Evolutionary conservation across 2,329 filamentous ascomycete genomes (phyloP), one percentile per base, ranked within the genome.

Genomic region (Orbilia ellipsospora): DNA sequence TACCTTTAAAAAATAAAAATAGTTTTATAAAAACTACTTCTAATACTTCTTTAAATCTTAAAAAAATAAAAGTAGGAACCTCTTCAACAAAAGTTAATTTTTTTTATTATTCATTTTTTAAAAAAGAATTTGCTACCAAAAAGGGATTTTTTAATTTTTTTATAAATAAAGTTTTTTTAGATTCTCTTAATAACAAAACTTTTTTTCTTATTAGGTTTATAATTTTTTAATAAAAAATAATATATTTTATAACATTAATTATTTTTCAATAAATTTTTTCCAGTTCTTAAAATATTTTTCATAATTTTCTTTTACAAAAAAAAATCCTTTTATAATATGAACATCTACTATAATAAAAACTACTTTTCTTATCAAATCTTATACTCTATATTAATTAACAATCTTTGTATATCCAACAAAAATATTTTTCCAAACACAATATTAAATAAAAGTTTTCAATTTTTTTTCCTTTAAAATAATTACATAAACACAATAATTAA

Each of bases 271-370:
- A 50, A 50, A 5, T 50, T 13, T 10, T 50, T 50, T 13, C 42
- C 8, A n/a, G n/a, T n/a, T n/a, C n/a, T n/a, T n/a, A n/a, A n/a
- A n/a, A n/a, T n/a, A n/a, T n/a, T n/a, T n/a, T n/a, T n/a, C n/a
- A n/a, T n/a, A n/a, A n/a, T n/a, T n/a, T 5, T 42, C 20, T 44
- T 13, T 42, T 64, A n/a, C n/a, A n/a, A n/a, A n/a, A 56, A 12
- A 8, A 55, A 40, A 65, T 65, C n/a, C 16, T 20, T 50, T 61
- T 28, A 65, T 61, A 48, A 48, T 40, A 28, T 45, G 26, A 48
- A 68, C 48, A 26, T 12, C 4, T 62, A 48, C n/a, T n/a, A n/a
- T n/a, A n/a, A n/a, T n/a, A n/a, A n/a, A n/a, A n/a, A n/a, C n/a
- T n/a, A n/a, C n/a, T n/a, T n/a, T n/a, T n/a, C n/a, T n/a, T n/a